Conservation (phyloP, 495 filamentous ascomycete genomes). For the Melanomma pulvis-pyrius region DNA sequence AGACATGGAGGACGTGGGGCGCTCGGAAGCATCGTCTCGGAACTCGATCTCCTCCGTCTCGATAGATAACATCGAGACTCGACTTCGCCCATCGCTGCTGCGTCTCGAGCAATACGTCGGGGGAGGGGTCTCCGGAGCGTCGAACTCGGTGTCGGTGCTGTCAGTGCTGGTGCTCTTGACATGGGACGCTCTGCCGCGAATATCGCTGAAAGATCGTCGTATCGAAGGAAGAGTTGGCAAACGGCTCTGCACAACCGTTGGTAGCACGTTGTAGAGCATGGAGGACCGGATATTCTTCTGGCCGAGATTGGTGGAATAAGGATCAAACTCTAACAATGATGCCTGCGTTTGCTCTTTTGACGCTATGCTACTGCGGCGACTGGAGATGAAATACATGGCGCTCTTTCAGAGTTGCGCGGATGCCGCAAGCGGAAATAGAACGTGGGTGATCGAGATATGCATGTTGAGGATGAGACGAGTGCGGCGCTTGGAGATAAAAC, state of each 20-base stretch:
- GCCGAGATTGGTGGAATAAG: not conserved
- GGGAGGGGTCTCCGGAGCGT: conserved; percentile 30
- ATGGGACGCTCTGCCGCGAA: conserved; percentile 4
- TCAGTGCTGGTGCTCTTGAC: conserved; percentile 1
- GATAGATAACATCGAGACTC: conserved; percentile 7
- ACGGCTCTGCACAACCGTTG: conserved; percentile 34
- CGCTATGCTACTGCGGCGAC: conserved; percentile 4
- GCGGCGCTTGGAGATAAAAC: conserved; percentile 4
- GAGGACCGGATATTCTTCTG: conserved; percentile 13
- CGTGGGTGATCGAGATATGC: not conserved
- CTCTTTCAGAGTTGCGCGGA: not conserved
- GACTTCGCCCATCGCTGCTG: conserved; percentile 9
- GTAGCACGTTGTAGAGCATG: conserved; percentile 38
- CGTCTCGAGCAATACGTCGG: conserved; percentile 34
- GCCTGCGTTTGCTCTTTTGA: not conserved
- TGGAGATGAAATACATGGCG: not conserved
- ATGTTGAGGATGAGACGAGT: not conserved
- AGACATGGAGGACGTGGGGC: conserved; percentile 17
- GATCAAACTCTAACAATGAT: not conserved
- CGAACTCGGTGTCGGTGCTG: not conserved
- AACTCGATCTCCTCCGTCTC: conserved; percentile 17
- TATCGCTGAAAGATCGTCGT: conserved; percentile 22
- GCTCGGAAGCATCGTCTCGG: conserved; percentile 14
- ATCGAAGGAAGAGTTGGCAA: conserved; percentile 38
- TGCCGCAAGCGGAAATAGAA: conserved; percentile 5